Evolutionary conservation across 1,139 yeast genomes (phyloP), one percentile per base, ranked within the genome.

Genomic region (Lodderomyces jiufengensis): DNA sequence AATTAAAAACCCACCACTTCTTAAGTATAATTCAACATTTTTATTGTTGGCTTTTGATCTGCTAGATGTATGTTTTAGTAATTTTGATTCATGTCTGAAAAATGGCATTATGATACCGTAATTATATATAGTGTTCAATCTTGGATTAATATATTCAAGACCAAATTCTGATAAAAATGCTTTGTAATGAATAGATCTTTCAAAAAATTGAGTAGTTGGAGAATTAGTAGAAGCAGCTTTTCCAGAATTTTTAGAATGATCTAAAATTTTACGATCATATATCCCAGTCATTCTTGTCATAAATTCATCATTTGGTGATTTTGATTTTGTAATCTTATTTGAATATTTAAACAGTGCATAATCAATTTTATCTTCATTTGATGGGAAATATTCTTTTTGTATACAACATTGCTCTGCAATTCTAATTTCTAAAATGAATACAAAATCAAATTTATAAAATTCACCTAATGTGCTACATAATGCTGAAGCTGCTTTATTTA

Each of bases 81-180:
- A 75, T 48, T 42, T 70, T 4, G 76, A 59, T 21, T 58, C 55
- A 26, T 61, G 59, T 40, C 72, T 60, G 47, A 57, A 67, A 43
- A 78, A 73, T 1, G 82, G 80, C 67, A 78, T 66, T 15, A 76
- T 57, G 2, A 73, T 42, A 0, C 83, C 83, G 22, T 68, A 60
- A 37, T 62, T 71, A 39, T 63, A 73, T 27, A 55, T 49, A 4
- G 70, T 51, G 24, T 49, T 43, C 20, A 47, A 45, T 4, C 47
- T 40, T 15, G 56, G 47, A 43, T 61, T 53, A 37, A 45, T 40
- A 48, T 74, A 77, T 24, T 59, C 61, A 7, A 78, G 52, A 0
- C 87, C 87, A 54, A 70, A 75, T 36, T 74, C 78, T 1, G 82
- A 73, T 15, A 61, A 58, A 43, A 78, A 66, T 0, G 80, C 74